A percentile compares a stretch with the other conserved stretches of the same genome.
Conservation (phyloP, 2,329 filamentous ascomycete genomes). For the Keithomyces neogunnii region DNA sequence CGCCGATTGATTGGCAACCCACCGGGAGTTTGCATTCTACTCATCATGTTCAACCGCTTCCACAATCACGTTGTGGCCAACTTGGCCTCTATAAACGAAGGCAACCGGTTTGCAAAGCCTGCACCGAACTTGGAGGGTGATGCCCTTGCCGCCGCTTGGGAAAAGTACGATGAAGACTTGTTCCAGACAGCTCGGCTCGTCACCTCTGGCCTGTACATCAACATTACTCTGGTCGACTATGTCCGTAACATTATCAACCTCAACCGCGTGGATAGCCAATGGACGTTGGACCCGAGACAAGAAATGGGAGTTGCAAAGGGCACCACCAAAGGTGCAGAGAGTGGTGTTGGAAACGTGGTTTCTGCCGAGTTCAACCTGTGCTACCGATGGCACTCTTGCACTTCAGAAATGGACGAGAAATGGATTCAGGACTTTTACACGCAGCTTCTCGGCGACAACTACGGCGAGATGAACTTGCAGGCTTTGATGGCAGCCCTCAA, state of each 20-base stretch:
- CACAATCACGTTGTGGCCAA: slow-evolving; percentile 81
- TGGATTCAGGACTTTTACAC: slow-evolving; percentile 68
- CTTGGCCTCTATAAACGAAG: slow-evolving; percentile 78
- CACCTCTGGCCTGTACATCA: slow-evolving; percentile 67
- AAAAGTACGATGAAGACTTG: slow-evolving; percentile 66
- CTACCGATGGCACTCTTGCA: slow-evolving; percentile 81
- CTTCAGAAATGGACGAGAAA: slow-evolving; percentile 61
- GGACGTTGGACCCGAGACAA: slow-evolving; percentile 71
- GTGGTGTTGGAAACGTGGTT: slow-evolving; percentile 72
- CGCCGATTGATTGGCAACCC: slow-evolving; percentile 63
- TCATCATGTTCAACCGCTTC: slow-evolving; percentile 76
- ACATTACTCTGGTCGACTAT: slow-evolving; percentile 71
- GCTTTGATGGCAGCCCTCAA: slow-evolving; percentile 56
- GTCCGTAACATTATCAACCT: slow-evolving; percentile 66
- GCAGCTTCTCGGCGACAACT: slow-evolving; percentile 47
- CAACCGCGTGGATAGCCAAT: slow-evolving; percentile 55
- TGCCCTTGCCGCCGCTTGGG: slow-evolving; percentile 43
- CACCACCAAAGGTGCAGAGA: slow-evolving; percentile 50
- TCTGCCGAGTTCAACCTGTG: slow-evolving; percentile 85
- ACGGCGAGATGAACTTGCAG: slow-evolving; percentile 45
- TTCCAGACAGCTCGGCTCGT: slow-evolving; percentile 74
- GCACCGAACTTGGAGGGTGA: slow-evolving; percentile 38
- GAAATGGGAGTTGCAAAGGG: slow-evolving; percentile 51
- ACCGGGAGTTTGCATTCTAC: slow-evolving; percentile 59
- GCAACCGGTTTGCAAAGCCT: slow-evolving; percentile 66